Conservation (phyloP, 441 rosid species). For the Croton setiger region DNA sequence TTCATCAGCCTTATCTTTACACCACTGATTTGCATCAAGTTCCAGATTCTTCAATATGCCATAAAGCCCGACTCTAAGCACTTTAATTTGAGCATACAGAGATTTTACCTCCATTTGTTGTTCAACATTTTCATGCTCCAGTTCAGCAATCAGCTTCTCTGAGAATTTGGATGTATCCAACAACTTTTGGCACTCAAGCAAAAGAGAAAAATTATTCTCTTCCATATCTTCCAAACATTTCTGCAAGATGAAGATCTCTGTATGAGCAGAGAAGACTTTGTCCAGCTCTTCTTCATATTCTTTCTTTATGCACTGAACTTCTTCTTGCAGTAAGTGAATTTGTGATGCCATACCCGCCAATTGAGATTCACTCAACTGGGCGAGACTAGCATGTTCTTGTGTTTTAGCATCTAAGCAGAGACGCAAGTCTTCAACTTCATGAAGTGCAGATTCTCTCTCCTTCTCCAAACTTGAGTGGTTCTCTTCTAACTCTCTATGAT, state of each 20-base stretch:
- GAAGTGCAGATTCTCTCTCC: constrained; percentile 53
- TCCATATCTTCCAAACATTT: constrained; percentile 60
- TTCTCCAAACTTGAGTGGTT: constrained; percentile 45
- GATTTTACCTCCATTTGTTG: constrained; percentile 52
- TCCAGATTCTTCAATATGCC: constrained; percentile 52
- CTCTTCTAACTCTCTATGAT: constrained; percentile 44
- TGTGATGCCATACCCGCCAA: constrained; percentile 52
- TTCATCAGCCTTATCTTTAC: constrained; percentile 36
- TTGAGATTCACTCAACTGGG: constrained; percentile 35
- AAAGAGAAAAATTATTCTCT: constrained; percentile 52
- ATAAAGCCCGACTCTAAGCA: constrained; percentile 52
- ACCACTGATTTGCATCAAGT: constrained; percentile 32
- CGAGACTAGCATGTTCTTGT: constrained; percentile 49
- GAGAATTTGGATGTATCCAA: constrained; percentile 54
- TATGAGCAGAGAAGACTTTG: constrained; percentile 50
- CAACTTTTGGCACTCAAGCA: constrained; percentile 52
- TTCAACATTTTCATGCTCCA: constrained; percentile 54
- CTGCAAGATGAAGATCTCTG: constrained; percentile 68
- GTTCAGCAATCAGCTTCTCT: constrained; percentile 51
- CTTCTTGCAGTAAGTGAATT: constrained; percentile 53
- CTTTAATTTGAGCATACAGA: constrained; percentile 43
- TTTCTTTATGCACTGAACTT: constrained; percentile 48
- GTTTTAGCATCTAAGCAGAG: constrained; percentile 46
- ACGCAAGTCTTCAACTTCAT: constrained; percentile 49
- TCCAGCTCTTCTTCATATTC: constrained; percentile 63